phyloP scores from a whole-genome alignment of 306 rosid genomes.

The Trichosanthes cucumerina region DNA sequence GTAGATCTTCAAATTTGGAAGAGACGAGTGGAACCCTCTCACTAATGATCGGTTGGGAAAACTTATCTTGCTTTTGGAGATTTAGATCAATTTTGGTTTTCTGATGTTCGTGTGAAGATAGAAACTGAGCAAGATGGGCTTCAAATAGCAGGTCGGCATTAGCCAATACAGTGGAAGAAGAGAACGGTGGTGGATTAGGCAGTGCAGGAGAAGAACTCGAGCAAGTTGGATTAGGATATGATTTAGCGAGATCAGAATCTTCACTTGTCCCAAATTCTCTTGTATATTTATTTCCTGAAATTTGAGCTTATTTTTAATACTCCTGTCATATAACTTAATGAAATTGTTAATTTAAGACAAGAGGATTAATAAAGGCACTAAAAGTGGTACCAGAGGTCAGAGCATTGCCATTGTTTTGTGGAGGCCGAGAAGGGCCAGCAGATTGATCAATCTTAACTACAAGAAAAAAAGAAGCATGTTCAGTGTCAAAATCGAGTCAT shows the following conservation, averaged over 20 bases:
- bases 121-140: not conserved
- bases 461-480: constrained; percentile 7
- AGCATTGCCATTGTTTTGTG: not conserved
- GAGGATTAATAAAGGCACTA: not conserved
- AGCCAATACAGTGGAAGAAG: not conserved
- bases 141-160: not conserved
- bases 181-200: not conserved
- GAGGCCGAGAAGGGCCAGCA: not conserved
- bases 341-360: not conserved
- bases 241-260: not conserved
- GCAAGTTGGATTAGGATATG: not conserved
- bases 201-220: not conserved
- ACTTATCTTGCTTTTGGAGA: not conserved
- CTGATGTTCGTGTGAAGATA: not conserved
- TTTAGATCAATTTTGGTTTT: not conserved
- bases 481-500: not conserved
- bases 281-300: constrained; percentile 1
- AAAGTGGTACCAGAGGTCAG: not conserved
- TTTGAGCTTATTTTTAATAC: not conserved
- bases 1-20: not conserved
- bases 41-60: not conserved
- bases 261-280: not conserved
- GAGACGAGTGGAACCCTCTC: not conserved
- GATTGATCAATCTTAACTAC: not conserved
- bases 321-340: not conserved